A percentile compares a stretch with the other conserved stretches of the same genome.
Evolutionary conservation across 495 filamentous ascomycete genomes (phyloP).

Genomic region (Aspergillus wentii): DNA sequence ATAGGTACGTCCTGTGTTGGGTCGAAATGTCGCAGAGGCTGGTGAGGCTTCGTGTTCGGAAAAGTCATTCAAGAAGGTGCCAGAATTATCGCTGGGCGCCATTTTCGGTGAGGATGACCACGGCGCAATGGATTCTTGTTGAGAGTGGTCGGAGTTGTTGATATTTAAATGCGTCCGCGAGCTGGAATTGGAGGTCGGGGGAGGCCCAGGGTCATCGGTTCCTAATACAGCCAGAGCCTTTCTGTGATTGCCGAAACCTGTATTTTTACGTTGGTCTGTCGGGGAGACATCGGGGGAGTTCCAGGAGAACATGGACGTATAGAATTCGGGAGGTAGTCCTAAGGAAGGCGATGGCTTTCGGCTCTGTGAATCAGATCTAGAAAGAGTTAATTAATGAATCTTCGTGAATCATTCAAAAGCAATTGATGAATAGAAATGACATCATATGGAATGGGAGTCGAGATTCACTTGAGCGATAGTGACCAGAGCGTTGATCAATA

Average conservation of each 20-base stretch:
- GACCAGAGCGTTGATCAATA: too few species aligned
- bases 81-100: slow-evolving; percentile 28
- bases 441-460: slow-evolving; percentile 1
- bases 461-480: too few species aligned
- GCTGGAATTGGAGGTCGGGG: slow-evolving; percentile 18
- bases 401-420: too few species aligned
- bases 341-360: slow-evolving; percentile 10
- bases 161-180: slow-evolving; percentile 25
- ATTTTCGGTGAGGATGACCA: slow-evolving; percentile 25
- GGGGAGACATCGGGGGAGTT: slow-evolving; percentile 40
- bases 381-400: slow-evolving; percentile 8
- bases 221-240: slow-evolving; percentile 34
- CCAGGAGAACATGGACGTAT: slow-evolving; percentile 39
- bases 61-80: slow-evolving; percentile 40
- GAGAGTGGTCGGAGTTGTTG: slow-evolving; percentile 17
- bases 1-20: slow-evolving; percentile 54
- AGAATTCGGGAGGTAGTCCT: slow-evolving; percentile 24
- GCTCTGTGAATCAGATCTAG: slow-evolving; percentile 20
- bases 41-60: slow-evolving; percentile 47
- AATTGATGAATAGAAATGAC: too few species aligned
- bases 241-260: slow-evolving; percentile 33
- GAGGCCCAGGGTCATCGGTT: slow-evolving; percentile 22
- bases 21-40: slow-evolving; percentile 62
- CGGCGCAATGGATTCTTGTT: slow-evolving; percentile 33
- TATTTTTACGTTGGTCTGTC: slow-evolving; percentile 37